Conservation (phyloP, 2,329 filamentous ascomycete genomes). For the Mariannaea sp. region DNA sequence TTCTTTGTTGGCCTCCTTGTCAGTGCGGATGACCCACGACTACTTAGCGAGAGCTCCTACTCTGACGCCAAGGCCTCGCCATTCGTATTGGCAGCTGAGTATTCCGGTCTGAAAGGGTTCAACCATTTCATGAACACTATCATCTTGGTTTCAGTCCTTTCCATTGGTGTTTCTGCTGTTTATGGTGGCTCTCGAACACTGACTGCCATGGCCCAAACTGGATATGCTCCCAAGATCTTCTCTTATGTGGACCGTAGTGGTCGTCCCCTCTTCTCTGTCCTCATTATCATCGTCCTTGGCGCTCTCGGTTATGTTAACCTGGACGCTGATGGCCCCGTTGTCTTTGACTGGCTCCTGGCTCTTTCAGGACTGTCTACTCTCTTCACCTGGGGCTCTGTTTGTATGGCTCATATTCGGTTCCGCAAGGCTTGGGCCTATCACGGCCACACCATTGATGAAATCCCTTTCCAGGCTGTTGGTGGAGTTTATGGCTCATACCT, state of each 20-base stretch:
- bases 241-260: constrained; percentile 59
- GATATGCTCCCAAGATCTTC: constrained; percentile 59
- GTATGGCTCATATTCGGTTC: constrained; percentile 67
- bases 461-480: constrained; percentile 65
- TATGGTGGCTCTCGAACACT: constrained; percentile 61
- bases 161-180: constrained; percentile 59
- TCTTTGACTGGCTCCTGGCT: constrained; percentile 69
- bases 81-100: constrained; percentile 56
- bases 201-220: constrained; percentile 58
- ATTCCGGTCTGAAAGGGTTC: constrained; percentile 54
- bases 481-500: constrained; percentile 68
- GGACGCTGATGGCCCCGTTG: constrained; percentile 51
- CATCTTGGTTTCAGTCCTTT: constrained; percentile 59
- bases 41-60: constrained; percentile 39
- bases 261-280: constrained; percentile 53
- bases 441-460: constrained; percentile 66
- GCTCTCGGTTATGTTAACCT: constrained; percentile 55
- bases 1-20: constrained; percentile 55
- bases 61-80: constrained; percentile 48
- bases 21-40: constrained; percentile 49
- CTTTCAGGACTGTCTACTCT: constrained; percentile 66
- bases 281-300: constrained; percentile 52
- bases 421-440: constrained; percentile 63
- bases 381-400: constrained; percentile 70
- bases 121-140: constrained; percentile 60